Evolutionary conservation across 768 basidiomycete species (phyloP).

Genomic region (Porpolomopsis calyptriformis): DNA sequence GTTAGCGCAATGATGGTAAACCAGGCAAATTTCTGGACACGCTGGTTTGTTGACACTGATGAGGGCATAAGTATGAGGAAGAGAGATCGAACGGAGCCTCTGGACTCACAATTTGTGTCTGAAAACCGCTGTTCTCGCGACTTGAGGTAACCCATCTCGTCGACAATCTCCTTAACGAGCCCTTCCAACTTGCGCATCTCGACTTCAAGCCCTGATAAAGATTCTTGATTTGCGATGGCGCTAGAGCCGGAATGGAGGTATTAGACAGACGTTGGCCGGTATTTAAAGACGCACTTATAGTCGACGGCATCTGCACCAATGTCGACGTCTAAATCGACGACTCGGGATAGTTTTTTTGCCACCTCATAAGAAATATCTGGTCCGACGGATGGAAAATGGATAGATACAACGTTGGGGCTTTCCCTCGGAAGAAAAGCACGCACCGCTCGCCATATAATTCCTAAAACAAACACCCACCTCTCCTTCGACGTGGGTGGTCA

Average conservation of each 20-base stretch:
- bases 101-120: conserved; percentile 69
- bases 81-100: conserved; percentile 3
- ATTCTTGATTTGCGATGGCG: conserved; percentile 98
- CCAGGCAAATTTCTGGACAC: conserved; percentile 90
- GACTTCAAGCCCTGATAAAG: conserved; percentile 87
- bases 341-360: conserved; percentile 42
- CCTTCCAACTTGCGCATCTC: conserved; percentile 99
- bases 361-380: conserved; percentile 39
- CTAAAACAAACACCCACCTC: conserved; percentile 94
- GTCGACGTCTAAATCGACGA: conserved; percentile 90
- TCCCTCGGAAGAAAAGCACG: conserved; percentile 19
- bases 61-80: not conserved
- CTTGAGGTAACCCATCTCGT: conserved; percentile 89
- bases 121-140: conserved; percentile 82
- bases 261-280: too few relatives aligned
- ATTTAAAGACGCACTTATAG: too few relatives aligned
- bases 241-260: conserved; percentile 29
- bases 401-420: not conserved
- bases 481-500: conserved; percentile 88
- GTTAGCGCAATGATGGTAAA: conserved; percentile 74
- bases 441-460: conserved; percentile 69
- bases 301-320: conserved; percentile 98
- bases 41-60: conserved; percentile 82
- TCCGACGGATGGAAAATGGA: not conserved
- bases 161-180: conserved; percentile 85